These are phyloP conservation scores for Lactarius trivialis DNA, from an alignment of 768 basidiomycete genomes.

Conservation along the genomic window DNA sequence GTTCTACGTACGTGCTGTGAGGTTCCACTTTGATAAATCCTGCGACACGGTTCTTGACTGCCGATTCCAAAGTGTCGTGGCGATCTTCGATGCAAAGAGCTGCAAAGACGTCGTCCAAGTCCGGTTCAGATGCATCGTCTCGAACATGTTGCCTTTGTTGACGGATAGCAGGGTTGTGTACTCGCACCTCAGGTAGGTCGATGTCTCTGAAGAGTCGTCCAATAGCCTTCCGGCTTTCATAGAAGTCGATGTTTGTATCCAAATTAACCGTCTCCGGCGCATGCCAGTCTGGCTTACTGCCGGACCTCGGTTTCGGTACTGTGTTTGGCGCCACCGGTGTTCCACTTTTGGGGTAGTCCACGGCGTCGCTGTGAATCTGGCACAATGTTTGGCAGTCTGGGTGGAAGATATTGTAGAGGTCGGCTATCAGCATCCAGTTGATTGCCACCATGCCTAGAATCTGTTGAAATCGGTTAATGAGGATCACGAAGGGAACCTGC, in stretches of 20 bases:
- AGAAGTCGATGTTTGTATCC: constrained; percentile 32
- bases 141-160: constrained; percentile 21
- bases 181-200: constrained; percentile 38
- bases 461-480: constrained; percentile 27
- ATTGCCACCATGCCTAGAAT: constrained; percentile 55
- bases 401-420: constrained; percentile 47
- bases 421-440: constrained; percentile 61
- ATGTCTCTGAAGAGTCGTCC: constrained; percentile 59
- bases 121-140: constrained; percentile 26
- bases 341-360: constrained; percentile 57
- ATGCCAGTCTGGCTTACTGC: constrained; percentile 54
- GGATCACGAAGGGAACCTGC: background rate
- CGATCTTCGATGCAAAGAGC: constrained; percentile 14
- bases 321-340: constrained; percentile 27
- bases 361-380: constrained; percentile 53
- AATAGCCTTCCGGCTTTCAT: constrained; percentile 48
- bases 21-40: constrained; percentile 23
- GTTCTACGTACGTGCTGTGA: constrained; percentile 8
- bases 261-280: constrained; percentile 49
- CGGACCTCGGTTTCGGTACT: constrained; percentile 41
- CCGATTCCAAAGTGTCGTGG: constrained; percentile 7
- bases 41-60: constrained; percentile 23
- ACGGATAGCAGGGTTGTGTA: constrained; percentile 19
- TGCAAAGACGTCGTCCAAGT: constrained; percentile 27
- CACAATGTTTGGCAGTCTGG: constrained; percentile 48